Evolutionary conservation across 495 filamentous ascomycete genomes (phyloP).

Genomic region (Ascodesmis nigricans): DNA sequence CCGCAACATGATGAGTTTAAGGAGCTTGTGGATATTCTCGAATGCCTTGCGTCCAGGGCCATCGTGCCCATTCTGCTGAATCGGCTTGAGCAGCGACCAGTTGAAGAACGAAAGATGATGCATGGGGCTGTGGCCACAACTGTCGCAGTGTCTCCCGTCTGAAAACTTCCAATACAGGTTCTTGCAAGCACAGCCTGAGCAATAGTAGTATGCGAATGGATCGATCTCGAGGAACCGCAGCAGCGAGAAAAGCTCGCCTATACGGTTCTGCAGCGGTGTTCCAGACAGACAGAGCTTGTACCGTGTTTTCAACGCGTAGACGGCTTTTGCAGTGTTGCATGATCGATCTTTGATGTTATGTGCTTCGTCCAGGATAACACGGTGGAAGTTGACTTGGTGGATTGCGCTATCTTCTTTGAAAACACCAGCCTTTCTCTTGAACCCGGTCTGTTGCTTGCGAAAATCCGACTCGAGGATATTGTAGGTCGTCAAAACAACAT

Average conservation of each 20-base stretch:
- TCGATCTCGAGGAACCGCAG: conserved; percentile 69
- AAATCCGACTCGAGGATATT: conserved; percentile 78
- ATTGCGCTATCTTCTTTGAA: conserved; percentile 71
- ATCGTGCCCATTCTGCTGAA: conserved; percentile 30
- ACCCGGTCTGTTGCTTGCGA: conserved; percentile 81
- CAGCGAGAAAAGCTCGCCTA: conserved; percentile 91
- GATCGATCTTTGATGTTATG: conserved; percentile 60
- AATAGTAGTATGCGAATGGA: conserved; percentile 85
- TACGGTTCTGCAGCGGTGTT: conserved; percentile 86
- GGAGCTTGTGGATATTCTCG: conserved; percentile 59
- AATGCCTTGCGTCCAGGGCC: conserved; percentile 43
- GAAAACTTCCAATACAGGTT: conserved; percentile 59
- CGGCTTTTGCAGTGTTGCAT: conserved; percentile 25
- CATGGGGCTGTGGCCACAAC: conserved; percentile 36
- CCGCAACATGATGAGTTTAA: conserved; percentile 79
- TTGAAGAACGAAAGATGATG: conserved; percentile 90
- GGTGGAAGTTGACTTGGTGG: conserved; percentile 70
- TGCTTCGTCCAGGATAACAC: conserved; percentile 84
- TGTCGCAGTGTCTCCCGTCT: conserved; percentile 11
- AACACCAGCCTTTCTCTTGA: conserved; percentile 49
- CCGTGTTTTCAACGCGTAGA: conserved; percentile 44
- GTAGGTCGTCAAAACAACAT: conserved; percentile 95
- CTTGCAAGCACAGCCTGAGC: conserved; percentile 59
- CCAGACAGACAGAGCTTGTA: conserved; percentile 93
- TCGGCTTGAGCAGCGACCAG: conserved; percentile 77